A percentile compares a stretch with the other conserved stretches of the same genome.
phyloP scores from a whole-genome alignment of 805 yeast species.

The Jamesozyma gamospora region DNA sequence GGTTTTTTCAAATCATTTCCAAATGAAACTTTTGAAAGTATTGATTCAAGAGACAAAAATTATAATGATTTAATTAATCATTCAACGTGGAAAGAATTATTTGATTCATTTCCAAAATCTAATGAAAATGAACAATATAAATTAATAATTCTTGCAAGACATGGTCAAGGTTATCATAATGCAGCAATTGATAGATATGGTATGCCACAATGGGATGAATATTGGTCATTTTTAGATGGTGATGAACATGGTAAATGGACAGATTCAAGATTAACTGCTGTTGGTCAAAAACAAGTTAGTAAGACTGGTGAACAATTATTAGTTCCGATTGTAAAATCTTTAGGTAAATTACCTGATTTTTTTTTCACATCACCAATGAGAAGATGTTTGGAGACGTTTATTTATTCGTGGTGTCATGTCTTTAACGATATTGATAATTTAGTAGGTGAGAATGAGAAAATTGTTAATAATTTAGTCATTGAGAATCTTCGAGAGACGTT shows the following conservation, averaged over 20 bases:
- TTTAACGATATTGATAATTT: conserved; percentile 30
- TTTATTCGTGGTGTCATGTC: conserved; percentile 45
- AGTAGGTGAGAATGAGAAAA: neutral
- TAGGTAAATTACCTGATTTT: conserved; percentile 46
- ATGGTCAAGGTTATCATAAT: conserved; percentile 65
- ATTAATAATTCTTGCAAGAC: conserved; percentile 33
- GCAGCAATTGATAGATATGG: conserved; percentile 47
- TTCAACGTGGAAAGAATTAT: conserved; percentile 15
- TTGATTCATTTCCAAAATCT: conserved; percentile 14
- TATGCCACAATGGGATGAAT: conserved; percentile 42
- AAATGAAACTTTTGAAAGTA: neutral
- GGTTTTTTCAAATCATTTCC: conserved; percentile 19
- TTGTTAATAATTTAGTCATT: conserved; percentile 18
- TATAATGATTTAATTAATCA: conserved; percentile 13
- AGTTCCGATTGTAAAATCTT: conserved; percentile 21
- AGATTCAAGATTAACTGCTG: conserved; percentile 45
- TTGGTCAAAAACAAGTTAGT: conserved; percentile 48
- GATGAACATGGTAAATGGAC: conserved; percentile 44
- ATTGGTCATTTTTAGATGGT: conserved; percentile 43
- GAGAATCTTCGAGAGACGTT: conserved; percentile 53
- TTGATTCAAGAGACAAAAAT: conserved; percentile 12
- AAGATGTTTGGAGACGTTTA: conserved; percentile 49
- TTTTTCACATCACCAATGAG: conserved; percentile 57
- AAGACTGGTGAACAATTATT: conserved; percentile 29
- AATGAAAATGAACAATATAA: conserved; percentile 14